phyloP scores from a whole-genome alignment of 805 yeast species.

The Saturnispora zaruensis region DNA sequence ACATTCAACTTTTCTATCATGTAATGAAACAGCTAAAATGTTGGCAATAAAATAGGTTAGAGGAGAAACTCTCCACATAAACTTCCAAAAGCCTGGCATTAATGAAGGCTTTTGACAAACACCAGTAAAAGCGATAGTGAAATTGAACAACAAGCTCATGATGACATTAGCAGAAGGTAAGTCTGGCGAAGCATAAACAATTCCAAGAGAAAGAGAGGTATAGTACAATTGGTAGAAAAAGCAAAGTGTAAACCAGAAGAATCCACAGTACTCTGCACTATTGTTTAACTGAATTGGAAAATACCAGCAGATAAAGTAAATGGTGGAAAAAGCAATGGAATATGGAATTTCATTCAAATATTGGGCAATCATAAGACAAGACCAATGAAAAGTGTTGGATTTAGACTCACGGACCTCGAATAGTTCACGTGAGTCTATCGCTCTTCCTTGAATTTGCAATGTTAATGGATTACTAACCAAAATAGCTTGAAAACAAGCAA shows the following conservation, averaged over 20 bases:
- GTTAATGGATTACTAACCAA: conserved; percentile 50
- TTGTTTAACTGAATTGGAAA: conserved; percentile 30
- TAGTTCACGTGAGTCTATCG: conserved; percentile 51
- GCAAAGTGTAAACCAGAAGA: conserved; percentile 31
- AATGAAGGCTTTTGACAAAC: conserved; percentile 47
- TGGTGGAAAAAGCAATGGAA: conserved; percentile 38
- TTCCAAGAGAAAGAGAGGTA: conserved; percentile 44
- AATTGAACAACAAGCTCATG: conserved; percentile 45
- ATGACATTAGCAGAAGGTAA: conserved; percentile 59
- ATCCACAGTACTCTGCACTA: conserved; percentile 37
- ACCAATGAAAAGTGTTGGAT: conserved; percentile 71
- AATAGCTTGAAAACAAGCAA: conserved; percentile 45
- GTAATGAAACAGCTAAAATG: conserved; percentile 41
- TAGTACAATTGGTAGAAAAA: conserved; percentile 38
- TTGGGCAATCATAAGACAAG: conserved; percentile 47
- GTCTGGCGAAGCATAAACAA: conserved; percentile 52
- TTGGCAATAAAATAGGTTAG: conserved; percentile 59
- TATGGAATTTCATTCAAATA: conserved; percentile 56
- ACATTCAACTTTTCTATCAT: conserved; percentile 46
- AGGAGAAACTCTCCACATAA: conserved; percentile 67
- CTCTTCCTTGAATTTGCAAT: conserved; percentile 56
- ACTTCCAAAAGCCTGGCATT: conserved; percentile 52
- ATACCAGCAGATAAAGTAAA: conserved; percentile 37
- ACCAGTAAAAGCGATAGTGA: conserved; percentile 61
- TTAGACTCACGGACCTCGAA: conserved; percentile 65